Evolutionary conservation across 148 eudicot species (phyloP).

Genomic region (Bassia scoparia): DNA sequence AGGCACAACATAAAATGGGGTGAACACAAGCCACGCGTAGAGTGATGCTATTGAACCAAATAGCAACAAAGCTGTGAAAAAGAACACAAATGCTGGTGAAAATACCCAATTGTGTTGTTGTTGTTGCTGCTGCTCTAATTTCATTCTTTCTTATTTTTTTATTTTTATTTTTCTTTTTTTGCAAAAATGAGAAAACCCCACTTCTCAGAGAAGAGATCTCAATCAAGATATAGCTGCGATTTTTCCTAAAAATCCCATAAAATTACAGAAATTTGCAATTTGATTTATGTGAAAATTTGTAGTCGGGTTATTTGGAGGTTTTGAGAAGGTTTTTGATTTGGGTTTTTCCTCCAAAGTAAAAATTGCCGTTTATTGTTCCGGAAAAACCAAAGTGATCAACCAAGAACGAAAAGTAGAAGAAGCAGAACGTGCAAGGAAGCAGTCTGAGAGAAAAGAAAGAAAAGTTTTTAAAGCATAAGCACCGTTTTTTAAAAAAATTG

Average conservation of each 20-base stretch:
- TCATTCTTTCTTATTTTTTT: constrained; percentile 14
- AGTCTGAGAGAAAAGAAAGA: not conserved
- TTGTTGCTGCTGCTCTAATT: constrained; percentile 19
- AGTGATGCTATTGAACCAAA: constrained; percentile 53
- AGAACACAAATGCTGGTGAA: constrained; percentile 46
- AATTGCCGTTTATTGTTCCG: not conserved
- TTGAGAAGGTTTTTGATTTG: not conserved
- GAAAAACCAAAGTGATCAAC: not conserved
- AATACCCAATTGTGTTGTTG: constrained; percentile 24
- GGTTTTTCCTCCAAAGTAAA: not conserved
- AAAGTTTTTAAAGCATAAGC: too few species aligned
- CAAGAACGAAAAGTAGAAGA: not conserved
- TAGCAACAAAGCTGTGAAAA: constrained; percentile 34
- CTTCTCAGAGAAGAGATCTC: not conserved
- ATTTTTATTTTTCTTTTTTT: not conserved
- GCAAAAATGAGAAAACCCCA: not conserved
- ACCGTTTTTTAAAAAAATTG: too few species aligned
- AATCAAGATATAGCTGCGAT: too few species aligned
- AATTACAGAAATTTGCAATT: too few species aligned
- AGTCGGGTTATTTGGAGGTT: too few species aligned
- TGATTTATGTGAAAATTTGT: not conserved
- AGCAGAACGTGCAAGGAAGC: not conserved
- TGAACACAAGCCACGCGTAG: constrained; percentile 52
- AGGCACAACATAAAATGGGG: constrained; percentile 38
- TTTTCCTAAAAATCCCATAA: too few species aligned